phyloP scores from a whole-genome alignment of 75 land plant genomes.

The Cryptomeria japonica region DNA sequence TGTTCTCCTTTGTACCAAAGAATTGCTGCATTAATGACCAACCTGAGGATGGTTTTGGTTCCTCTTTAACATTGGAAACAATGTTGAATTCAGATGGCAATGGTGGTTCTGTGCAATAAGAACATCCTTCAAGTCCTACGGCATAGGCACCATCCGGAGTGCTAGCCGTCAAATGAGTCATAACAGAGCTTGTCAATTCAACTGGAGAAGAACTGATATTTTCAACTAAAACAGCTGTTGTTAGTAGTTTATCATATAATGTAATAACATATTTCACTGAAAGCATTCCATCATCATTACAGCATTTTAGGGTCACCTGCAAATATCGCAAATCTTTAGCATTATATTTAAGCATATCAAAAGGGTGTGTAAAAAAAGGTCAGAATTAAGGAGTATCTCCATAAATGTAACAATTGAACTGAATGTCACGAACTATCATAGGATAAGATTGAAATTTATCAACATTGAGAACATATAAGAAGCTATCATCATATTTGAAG shows the following conservation, averaged over 20 bases:
- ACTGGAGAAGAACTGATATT: conserved; percentile 36
- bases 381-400: background rate
- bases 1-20: conserved; percentile 15
- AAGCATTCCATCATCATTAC: conserved; percentile 17
- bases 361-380: background rate
- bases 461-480: background rate
- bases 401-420: background rate
- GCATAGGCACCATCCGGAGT: conserved; percentile 66
- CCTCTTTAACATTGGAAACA: conserved; percentile 31
- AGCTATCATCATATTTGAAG: background rate
- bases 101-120: conserved; percentile 39
- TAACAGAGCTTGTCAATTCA: conserved; percentile 33
- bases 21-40: conserved; percentile 22
- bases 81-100: conserved; percentile 36
- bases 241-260: conserved; percentile 31
- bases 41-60: background rate
- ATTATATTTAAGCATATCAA: background rate
- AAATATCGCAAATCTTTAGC: background rate
- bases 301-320: conserved; percentile 52
- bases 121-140: conserved; percentile 56
- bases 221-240: conserved; percentile 45
- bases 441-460: background rate
- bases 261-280: conserved; percentile 45
- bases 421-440: background rate
- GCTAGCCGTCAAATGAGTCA: conserved; percentile 59